Evolutionary conservation across 2,329 filamentous ascomycete genomes (phyloP), one percentile per base, ranked within the genome.

Genomic region (Penicillium sp.): DNA sequence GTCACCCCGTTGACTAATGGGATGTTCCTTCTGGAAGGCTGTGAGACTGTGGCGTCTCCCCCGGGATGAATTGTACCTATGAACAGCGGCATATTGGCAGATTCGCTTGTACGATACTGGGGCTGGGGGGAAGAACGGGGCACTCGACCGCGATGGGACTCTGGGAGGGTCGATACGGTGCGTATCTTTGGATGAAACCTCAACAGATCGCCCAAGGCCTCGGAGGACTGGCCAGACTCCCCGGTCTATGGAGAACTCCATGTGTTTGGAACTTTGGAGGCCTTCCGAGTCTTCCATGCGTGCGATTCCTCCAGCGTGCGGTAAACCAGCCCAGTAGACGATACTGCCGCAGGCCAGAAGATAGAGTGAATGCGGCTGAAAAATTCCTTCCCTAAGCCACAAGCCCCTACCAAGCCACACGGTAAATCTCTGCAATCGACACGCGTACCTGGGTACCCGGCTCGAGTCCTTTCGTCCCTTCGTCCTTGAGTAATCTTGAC

Each of bases 1-100:
- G 51, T 53, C 51, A 53, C 25, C 51, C 10, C 11, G 15, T 43
- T 53, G 51, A 53, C 51, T 53, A 53, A 53, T 17, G 22, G 3
- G 35, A 17, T 8, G 35, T 28, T n/a, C 6, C 7, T 35, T 20
- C 4, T 20, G n/a, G 22, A 17, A 37, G 1, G 7, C 17, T 4
- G 25, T 2, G 49, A 25, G 34, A 20, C 10, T n/a, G n/a, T 14
- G 15, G 22, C n/a, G 47, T 15, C 15, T 10, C 20, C 8, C 34
- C 15, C 15, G 22, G 25, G 49, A 11, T 22, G 10, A 17, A 31
- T 31, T 31, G 31, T 31, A 31, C 31, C 31, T 31, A 31, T 31
- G 31, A 31, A 31, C 8, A 31, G 8, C 31, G 31, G 45, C 5
- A 49, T 31, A 35, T 35, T 28, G 35, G 49, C 20, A 20, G 20